These are phyloP conservation scores for Heterobasidion annosum DNA, from an alignment of 1,284 basidiomycete species.

Conservation along the genomic window DNA sequence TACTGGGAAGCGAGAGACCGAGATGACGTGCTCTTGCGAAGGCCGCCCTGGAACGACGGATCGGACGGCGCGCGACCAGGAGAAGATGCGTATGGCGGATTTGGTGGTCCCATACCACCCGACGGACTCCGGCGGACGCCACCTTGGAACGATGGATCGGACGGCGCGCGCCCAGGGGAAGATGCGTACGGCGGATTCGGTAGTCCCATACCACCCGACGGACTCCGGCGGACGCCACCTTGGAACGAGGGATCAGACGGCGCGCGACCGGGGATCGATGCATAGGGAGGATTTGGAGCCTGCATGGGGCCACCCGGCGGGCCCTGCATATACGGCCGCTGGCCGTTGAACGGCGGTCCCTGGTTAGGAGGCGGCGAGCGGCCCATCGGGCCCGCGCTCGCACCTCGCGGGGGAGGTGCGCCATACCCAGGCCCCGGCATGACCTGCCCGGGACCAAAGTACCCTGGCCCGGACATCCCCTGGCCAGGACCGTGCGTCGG, in stretches of 20 bases:
- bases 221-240: conserved; percentile 36
- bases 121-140: conserved; percentile 35
- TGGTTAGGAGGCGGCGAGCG: conserved; percentile 9
- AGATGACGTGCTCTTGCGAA: conserved; percentile 53
- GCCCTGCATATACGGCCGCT: not conserved
- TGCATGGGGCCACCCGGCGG: not conserved
- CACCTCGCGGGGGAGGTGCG: conserved; percentile 2
- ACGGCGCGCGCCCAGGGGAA: conserved; percentile 22
- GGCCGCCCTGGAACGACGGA: conserved; percentile 23
- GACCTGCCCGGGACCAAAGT: conserved; percentile 16
- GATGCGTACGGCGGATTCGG: conserved; percentile 9
- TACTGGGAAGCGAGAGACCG: conserved; percentile 51
- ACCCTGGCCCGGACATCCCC: not conserved
- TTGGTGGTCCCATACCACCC: conserved; percentile 6
- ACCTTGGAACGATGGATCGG: conserved; percentile 26
- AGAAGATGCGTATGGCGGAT: conserved; percentile 9
- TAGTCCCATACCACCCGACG: conserved; percentile 5
- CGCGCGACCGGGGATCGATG: conserved; percentile 18
- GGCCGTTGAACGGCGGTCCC: not conserved
- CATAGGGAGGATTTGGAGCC: conserved; percentile 7
- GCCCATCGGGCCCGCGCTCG: conserved; percentile 8
- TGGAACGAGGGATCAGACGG: conserved; percentile 28
- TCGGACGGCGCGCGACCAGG: conserved; percentile 29
- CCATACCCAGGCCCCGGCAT: conserved; percentile 7
- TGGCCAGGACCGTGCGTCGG: conserved; percentile 5